Conservation (phyloP, 352 stramenopile species). For the Globisporangium viniferum region DNA sequence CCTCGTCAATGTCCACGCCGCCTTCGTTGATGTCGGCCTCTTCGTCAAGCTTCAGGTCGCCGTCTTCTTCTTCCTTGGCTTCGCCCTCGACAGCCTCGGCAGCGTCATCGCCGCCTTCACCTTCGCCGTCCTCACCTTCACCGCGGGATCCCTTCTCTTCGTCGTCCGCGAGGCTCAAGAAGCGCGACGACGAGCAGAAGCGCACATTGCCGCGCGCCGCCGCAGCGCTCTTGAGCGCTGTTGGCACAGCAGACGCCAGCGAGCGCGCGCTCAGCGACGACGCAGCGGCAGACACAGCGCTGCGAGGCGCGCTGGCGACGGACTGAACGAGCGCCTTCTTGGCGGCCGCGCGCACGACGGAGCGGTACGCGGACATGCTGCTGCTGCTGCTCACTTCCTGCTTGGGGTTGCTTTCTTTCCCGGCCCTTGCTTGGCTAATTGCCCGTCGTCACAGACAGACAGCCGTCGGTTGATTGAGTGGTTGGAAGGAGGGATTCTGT, state of each 20-base stretch:
- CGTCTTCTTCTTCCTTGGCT: conserved; percentile 47
- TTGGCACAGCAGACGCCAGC: conserved; percentile 2
- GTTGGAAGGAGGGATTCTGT: no score
- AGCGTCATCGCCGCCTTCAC: conserved; percentile 19
- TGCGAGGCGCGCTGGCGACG: conserved; percentile 4
- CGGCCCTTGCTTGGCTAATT: neutral
- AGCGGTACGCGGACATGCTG: conserved; percentile 27
- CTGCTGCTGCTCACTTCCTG: neutral
- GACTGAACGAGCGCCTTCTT: conserved; percentile 13
- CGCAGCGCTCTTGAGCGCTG: neutral
- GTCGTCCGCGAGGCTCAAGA: conserved; percentile 70
- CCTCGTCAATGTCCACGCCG: conserved; percentile 65
- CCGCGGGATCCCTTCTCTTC: conserved; percentile 24
- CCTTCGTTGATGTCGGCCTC: conserved; percentile 68
- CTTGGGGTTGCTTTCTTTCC: neutral
- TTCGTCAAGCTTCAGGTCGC: conserved; percentile 59
- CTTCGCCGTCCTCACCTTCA: conserved; percentile 18
- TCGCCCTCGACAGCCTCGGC: conserved; percentile 26
- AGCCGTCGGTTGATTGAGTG: neutral
- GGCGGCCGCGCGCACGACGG: conserved; percentile 20
- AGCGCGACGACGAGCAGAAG: conserved; percentile 60
- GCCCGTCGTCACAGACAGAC: neutral
- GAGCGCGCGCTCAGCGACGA: neutral
- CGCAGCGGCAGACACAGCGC: neutral
- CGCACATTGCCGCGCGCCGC: conserved; percentile 17